These are phyloP conservation scores for Cucurbita maxima DNA, from an alignment of 306 rosid genomes.

Conservation along the genomic window DNA sequence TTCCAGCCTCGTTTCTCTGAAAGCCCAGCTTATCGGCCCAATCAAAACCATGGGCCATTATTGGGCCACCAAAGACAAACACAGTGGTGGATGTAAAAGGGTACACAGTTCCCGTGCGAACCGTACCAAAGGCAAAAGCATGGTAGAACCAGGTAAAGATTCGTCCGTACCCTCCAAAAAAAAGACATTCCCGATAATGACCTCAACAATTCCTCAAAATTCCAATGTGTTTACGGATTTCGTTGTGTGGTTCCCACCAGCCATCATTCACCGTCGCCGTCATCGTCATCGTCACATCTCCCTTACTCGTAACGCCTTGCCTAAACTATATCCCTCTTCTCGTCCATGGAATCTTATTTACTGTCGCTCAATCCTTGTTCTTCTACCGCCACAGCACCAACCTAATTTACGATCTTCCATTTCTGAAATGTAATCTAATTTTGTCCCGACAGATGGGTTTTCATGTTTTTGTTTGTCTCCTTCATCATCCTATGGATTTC, in stretches of 20 bases:
- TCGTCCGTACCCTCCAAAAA: conserved; percentile 12
- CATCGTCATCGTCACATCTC: neutral
- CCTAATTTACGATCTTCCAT: neutral
- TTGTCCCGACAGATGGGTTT: neutral
- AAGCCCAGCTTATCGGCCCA: neutral
- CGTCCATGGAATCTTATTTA: conserved; percentile 7
- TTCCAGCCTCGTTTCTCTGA: neutral
- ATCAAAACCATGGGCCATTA: neutral
- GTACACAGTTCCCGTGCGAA: conserved; percentile 19
- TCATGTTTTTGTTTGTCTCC: neutral
- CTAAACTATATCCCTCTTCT: neutral
- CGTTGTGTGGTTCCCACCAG: conserved; percentile 13
- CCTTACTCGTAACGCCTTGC: neutral
- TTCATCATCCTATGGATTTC: neutral
- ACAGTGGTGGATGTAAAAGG: neutral
- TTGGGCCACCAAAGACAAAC: neutral
- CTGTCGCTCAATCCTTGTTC: neutral
- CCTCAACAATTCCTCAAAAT: conserved; percentile 22
- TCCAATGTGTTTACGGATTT: conserved; percentile 29
- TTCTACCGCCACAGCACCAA: neutral
- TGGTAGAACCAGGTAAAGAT: neutral
- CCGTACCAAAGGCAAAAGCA: conserved; percentile 4
- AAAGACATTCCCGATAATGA: conserved; percentile 21
- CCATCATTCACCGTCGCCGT: neutral
- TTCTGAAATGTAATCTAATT: neutral